Conservation (phyloP, 805 yeast species). For the Babjeviella inositovora region DNA sequence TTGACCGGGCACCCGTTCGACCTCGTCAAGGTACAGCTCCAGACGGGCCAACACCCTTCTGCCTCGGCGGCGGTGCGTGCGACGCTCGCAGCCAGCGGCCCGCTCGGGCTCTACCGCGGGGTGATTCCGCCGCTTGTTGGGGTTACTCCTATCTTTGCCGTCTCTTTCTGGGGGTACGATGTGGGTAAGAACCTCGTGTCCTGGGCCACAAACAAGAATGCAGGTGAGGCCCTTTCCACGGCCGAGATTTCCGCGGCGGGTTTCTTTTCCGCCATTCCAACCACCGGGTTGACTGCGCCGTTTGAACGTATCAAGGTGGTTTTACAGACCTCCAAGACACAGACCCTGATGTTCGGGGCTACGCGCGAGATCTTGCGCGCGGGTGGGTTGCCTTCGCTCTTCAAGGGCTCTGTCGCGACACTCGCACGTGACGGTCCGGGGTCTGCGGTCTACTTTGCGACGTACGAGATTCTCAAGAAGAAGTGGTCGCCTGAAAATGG, state of each 20-base stretch:
- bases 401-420: slow-evolving; percentile 86
- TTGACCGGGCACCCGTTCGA: slow-evolving; percentile 95
- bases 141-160: slow-evolving; percentile 97
- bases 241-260: slow-evolving; percentile 82
- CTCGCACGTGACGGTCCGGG: slow-evolving; percentile 97
- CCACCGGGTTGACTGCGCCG: slow-evolving; percentile 94
- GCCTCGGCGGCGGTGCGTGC: slow-evolving; percentile 52
- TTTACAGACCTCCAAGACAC: slow-evolving; percentile 59
- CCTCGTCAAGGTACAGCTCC: slow-evolving; percentile 80
- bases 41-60: slow-evolving; percentile 55
- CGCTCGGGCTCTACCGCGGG: slow-evolving; percentile 77
- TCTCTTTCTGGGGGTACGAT: slow-evolving; percentile 97
- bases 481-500: slow-evolving; percentile 24
- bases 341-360: slow-evolving; percentile 30
- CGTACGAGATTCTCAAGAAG: slow-evolving; percentile 72
- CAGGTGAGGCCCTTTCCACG: slow-evolving; percentile 31
- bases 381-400: slow-evolving; percentile 76
- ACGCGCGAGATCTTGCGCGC: slow-evolving; percentile 52
- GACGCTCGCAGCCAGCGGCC: slow-evolving; percentile 63
- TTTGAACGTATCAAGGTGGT: slow-evolving; percentile 92
- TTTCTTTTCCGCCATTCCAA: slow-evolving; percentile 85
- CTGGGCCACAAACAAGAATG: slow-evolving; percentile 15
- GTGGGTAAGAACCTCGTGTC: slow-evolving; percentile 70
- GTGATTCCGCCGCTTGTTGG: slow-evolving; percentile 92
- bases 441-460: slow-evolving; percentile 87